A percentile compares a stretch with the other conserved stretches of the same genome.
These are phyloP conservation scores for Phylloporus sp. DNA, from an alignment of 768 basidiomycete species.

Conservation along the genomic window DNA sequence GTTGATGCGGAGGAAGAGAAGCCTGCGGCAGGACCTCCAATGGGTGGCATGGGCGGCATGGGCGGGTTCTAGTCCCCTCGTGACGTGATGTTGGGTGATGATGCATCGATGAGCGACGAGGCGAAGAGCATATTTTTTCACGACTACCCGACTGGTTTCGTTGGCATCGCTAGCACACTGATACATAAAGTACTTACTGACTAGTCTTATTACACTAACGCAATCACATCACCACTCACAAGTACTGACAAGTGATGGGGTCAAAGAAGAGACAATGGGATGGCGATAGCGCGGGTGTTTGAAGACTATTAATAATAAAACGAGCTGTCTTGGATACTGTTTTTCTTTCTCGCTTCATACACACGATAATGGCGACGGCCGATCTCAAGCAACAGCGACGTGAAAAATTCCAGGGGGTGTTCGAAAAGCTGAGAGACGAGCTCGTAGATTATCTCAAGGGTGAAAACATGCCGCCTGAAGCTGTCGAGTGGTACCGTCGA, in stretches of 20 bases:
- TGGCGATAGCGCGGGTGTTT: neutral
- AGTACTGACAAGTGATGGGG: neutral
- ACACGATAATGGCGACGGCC: constrained; percentile 11
- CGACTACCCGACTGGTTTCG: constrained; percentile 7
- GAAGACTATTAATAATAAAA: constrained; percentile 6
- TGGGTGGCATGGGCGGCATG: constrained; percentile 61
- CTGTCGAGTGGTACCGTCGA: constrained; percentile 77
- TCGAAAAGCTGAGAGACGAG: constrained; percentile 69
- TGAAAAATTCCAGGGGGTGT: constrained; percentile 69
- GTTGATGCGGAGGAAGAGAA: constrained; percentile 88
- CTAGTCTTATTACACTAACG: constrained; percentile 8
- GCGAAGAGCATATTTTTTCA: neutral
- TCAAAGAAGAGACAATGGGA: neutral
- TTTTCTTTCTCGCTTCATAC: neutral
- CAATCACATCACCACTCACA: constrained; percentile 27
- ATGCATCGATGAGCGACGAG: too few species aligned
- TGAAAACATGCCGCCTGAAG: constrained; percentile 81
- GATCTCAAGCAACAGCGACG: constrained; percentile 45
- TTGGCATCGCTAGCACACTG: constrained; percentile 10
- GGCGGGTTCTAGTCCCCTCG: constrained; percentile 39
- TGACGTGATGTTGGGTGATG: too few species aligned
- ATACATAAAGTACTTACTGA: constrained; percentile 11
- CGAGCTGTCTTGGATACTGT: neutral
- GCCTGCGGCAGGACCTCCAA: constrained; percentile 48
- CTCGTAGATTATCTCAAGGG: constrained; percentile 62